A percentile compares a stretch with the other conserved stretches of the same genome.
Conservation (phyloP, 2,329 filamentous ascomycete species). For the Helminthosporium solani region DNA sequence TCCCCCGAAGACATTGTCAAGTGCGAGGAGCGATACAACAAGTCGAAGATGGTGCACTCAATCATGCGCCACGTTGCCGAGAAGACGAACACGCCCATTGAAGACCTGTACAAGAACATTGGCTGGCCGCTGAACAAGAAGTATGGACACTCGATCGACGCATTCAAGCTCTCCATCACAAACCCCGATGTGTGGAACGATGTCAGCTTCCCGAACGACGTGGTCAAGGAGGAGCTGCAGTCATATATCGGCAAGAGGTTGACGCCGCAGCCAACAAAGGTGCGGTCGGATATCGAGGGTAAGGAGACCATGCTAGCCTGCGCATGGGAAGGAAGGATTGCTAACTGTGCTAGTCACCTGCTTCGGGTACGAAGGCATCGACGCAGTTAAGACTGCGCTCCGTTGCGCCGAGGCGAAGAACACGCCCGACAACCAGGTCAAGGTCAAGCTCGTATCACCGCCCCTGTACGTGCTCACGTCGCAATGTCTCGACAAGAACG, state of each 20-base stretch:
- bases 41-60: slow-evolving; percentile 98
- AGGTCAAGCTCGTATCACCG: slow-evolving; percentile 97
- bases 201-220: slow-evolving; percentile 80
- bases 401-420: slow-evolving; percentile 90
- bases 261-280: slow-evolving; percentile 97
- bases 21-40: slow-evolving; percentile 99
- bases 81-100: slow-evolving; percentile 92
- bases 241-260: slow-evolving; percentile 96
- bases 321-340: not conserved
- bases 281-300: slow-evolving; percentile 88
- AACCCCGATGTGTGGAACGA: slow-evolving; percentile 97
- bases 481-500: slow-evolving; percentile 89
- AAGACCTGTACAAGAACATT: slow-evolving; percentile 90
- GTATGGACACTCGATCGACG: slow-evolving; percentile 94
- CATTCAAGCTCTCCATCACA: slow-evolving; percentile 98
- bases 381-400: slow-evolving; percentile 92
- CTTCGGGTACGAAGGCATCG: slow-evolving; percentile 91
- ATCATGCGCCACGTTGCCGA: slow-evolving; percentile 99
- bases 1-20: slow-evolving; percentile 97
- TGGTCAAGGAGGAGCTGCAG: slow-evolving; percentile 85
- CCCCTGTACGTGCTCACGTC: slow-evolving; percentile 95
- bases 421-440: slow-evolving; percentile 89
- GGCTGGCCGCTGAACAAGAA: slow-evolving; percentile 98
- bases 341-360: slow-evolving; percentile 37
- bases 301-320: slow-evolving; percentile 51